Evolutionary conservation across 1,284 basidiomycete species (phyloP).

Genomic region (Ustilago crameri): DNA sequence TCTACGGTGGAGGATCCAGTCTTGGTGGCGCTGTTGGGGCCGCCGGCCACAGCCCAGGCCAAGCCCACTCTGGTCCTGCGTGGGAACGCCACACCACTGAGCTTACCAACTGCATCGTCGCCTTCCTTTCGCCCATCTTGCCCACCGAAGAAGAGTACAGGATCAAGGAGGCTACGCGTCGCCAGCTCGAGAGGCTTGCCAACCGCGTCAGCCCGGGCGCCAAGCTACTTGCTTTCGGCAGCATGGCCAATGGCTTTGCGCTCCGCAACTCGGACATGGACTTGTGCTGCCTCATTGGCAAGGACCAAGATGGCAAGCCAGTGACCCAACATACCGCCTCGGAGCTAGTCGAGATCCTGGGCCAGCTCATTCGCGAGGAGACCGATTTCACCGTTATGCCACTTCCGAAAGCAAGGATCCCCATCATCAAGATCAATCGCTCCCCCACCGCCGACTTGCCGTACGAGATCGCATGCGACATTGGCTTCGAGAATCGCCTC

Average conservation of each 20-base stretch:
- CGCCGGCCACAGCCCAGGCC: constrained; percentile 26
- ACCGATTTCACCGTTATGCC: constrained; percentile 98
- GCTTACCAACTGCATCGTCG: constrained; percentile 64
- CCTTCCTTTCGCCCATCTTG: constrained; percentile 63
- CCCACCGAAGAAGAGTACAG: constrained; percentile 68
- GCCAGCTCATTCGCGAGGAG: constrained; percentile 91
- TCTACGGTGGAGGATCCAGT: constrained; percentile 9
- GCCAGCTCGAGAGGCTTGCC: constrained; percentile 91
- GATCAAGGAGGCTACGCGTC: constrained; percentile 90
- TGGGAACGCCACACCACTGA: constrained; percentile 64
- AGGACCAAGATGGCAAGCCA: constrained; percentile 28
- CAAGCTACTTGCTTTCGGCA: constrained; percentile 88
- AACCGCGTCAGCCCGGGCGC: constrained; percentile 92
- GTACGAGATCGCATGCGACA: constrained; percentile 86
- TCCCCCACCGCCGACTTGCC: constrained; percentile 83
- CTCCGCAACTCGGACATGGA: constrained; percentile 98
- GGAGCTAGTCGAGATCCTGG: constrained; percentile 92
- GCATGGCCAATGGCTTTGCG: constrained; percentile 90
- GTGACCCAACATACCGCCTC: constrained; percentile 72
- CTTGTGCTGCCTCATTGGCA: constrained; percentile 85
- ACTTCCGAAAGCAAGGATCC: constrained; percentile 94
- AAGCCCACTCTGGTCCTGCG: constrained; percentile 24
- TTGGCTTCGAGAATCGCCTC: constrained; percentile 96
- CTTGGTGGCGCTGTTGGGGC: constrained; percentile 7
- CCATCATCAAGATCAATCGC: constrained; percentile 95